phyloP scores from a whole-genome alignment of 805 yeast genomes.

The Yarrowia porcina region DNA sequence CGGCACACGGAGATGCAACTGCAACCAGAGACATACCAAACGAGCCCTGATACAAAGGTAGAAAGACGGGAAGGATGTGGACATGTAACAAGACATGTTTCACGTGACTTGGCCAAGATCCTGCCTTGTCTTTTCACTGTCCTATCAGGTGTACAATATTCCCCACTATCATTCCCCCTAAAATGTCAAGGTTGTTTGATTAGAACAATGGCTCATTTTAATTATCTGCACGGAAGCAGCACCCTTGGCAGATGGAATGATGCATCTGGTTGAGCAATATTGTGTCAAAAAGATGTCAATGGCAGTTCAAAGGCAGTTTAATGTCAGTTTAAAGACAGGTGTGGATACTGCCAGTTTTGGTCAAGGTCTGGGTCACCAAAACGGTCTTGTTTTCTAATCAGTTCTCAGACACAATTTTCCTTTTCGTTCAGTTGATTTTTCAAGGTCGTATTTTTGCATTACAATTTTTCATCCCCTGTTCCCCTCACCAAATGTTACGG shows the following conservation, averaged over 20 bases:
- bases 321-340: too few relatives aligned
- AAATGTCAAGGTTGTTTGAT: background rate
- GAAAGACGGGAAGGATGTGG: too few relatives aligned
- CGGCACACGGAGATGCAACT: background rate
- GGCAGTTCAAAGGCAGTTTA: too few relatives aligned
- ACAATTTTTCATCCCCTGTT: constrained; percentile 5
- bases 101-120: background rate
- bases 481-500: background rate
- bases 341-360: too few relatives aligned
- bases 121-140: too few relatives aligned
- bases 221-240: constrained; percentile 5
- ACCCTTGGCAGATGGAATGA: background rate
- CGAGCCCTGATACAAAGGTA: background rate
- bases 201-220: background rate
- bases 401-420: too few relatives aligned
- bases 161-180: too few relatives aligned
- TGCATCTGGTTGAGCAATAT: background rate
- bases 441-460: constrained; percentile 3
- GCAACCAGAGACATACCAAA: background rate
- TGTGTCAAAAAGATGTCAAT: background rate
- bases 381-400: too few relatives aligned
- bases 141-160: too few relatives aligned
- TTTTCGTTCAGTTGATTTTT: too few relatives aligned
- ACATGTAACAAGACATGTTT: too few relatives aligned
- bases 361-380: background rate